Conservation (phyloP, 1,284 basidiomycete genomes). For the Rugosomyces carneus region DNA sequence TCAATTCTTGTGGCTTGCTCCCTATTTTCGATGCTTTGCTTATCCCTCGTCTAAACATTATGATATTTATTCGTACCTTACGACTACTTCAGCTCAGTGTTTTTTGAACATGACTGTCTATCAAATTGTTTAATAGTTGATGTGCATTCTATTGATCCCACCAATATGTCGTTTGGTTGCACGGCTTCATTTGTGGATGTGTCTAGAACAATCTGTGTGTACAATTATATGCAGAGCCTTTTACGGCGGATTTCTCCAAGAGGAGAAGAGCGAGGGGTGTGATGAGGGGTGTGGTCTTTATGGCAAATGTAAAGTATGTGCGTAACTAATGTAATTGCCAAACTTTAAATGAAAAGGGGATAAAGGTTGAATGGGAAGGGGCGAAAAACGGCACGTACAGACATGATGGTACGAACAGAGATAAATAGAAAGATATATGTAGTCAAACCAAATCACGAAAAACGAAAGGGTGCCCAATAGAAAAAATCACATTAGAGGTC, state of each 20-base stretch:
- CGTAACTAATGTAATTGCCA: background rate
- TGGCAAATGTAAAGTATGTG: background rate
- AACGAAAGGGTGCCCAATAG: background rate
- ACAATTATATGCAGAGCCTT: background rate
- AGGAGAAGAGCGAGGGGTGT: background rate
- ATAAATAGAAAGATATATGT: background rate
- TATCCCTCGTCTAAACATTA: background rate
- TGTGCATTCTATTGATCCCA: too few species aligned
- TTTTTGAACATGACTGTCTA: too few species aligned
- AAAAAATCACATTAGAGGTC: background rate
- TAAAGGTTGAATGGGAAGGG: background rate
- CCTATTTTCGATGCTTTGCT: background rate
- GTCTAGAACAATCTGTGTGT: background rate
- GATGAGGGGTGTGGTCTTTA: background rate
- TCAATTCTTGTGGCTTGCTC: background rate
- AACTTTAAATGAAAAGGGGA: background rate
- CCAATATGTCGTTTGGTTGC: too few species aligned
- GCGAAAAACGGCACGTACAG: background rate
- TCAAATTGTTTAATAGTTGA: too few species aligned
- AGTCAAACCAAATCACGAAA: background rate
- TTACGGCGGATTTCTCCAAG: background rate
- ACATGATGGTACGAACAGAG: background rate
- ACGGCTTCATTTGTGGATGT: background rate
- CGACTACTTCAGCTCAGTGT: background rate
- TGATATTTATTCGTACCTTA: conserved; percentile 8